Evolutionary conservation across 1,284 basidiomycete genomes (phyloP).

Genomic region (Naganishia cerealis): DNA sequence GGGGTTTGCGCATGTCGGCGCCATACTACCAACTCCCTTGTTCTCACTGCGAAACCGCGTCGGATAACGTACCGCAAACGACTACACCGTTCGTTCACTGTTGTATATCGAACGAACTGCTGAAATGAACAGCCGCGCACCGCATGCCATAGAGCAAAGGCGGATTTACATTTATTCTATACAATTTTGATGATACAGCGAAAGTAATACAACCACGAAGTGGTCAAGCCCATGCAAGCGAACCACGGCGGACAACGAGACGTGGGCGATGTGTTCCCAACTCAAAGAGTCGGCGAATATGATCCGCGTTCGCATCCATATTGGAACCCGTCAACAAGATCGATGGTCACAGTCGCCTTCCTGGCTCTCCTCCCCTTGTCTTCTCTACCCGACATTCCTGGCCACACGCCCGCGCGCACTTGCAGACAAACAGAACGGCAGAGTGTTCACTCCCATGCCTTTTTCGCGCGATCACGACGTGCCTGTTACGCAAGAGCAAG

Average conservation of each 20-base stretch:
- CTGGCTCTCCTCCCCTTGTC: background rate
- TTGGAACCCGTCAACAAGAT: no score
- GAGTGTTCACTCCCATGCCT: conserved; percentile 27
- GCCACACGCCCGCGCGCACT: background rate
- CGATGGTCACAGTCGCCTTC: no score
- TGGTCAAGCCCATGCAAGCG: no score
- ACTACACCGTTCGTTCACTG: background rate
- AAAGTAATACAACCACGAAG: background rate
- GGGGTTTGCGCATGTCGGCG: background rate
- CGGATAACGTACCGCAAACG: no score
- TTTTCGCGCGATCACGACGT: conserved; percentile 29
- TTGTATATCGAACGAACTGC: background rate
- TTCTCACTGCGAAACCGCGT: no score
- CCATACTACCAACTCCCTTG: background rate
- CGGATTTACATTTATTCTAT: background rate
- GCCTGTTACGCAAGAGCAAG: background rate
- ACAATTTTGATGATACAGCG: background rate
- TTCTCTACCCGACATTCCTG: background rate
- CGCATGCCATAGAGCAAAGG: background rate
- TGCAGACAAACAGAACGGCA: background rate
- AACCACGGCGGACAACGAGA: no score
- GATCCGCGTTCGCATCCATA: no score
- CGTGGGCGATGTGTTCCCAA: no score
- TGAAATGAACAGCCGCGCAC: background rate
- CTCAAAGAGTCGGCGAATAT: no score